Base-by-base conservation (phyloP, 1,284 basidiomycete species). In the Ustilago bromivora region DNA sequence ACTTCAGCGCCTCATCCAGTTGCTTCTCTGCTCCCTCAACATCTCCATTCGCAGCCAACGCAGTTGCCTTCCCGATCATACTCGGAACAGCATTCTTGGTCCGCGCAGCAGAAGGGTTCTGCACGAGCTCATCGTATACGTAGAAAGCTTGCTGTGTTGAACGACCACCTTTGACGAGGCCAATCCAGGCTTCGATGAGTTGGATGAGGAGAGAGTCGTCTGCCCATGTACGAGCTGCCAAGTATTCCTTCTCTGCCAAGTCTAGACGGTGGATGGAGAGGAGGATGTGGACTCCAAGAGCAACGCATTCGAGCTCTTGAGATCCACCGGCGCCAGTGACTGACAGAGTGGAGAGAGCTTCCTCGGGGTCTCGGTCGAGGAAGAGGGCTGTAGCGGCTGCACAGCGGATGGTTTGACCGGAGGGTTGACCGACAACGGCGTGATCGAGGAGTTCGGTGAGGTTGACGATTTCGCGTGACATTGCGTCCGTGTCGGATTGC, bases 111-210 rank as follows among this genome's bases (percentile, higher is more conserved):
- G 40, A 36, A 0, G 82, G 82, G 57, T 79, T 82, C 58, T 84
- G 82, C n/a, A 82, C 82, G 23, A 86, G 58, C 67, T 86, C 84
- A 53, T 86, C 84, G 65, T 82, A 86, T 4, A 86, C 84, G 57
- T 86, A 86, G 67, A 81, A 86, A 1, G 84, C 84, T 56, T 86
- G 84, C 41, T 86, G 84, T 2, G 84, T 79, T n/a, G 76, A 38
- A 0, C 84, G 63, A 0, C 84, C 84, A 17, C 84, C 84, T 32
- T 74, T 71, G 41, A 72, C 71, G 2, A 86, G 70, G 5, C 83
- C 84, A 19, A 86, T 73, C 82, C 81, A 84, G 2, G 84, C 84
- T 64, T 86, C 84, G 66, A 86, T 82, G 34, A 84, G 76, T 61
- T 80, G 82, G 43, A 86, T 84, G 15, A 86, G 76, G 17, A 86